phyloP scores from a whole-genome alignment of 2,329 filamentous ascomycete genomes.

The Emericellopsis atlantica region DNA sequence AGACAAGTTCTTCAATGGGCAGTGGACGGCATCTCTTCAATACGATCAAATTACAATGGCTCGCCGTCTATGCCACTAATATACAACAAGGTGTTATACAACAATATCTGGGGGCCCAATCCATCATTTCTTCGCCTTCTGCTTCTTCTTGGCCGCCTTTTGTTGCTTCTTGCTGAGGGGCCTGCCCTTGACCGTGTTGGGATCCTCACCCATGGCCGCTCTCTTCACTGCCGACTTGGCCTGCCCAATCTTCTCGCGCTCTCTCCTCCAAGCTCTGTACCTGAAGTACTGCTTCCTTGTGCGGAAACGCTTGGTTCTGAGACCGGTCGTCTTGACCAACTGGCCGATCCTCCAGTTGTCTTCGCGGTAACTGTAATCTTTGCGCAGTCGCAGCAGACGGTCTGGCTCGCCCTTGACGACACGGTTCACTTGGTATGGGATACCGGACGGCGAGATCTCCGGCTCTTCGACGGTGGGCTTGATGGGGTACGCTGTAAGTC shows the following conservation, averaged over 20 bases:
- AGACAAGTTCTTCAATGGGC: too few species aligned
- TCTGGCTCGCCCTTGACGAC: constrained; percentile 26
- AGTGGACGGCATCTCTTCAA: too few species aligned
- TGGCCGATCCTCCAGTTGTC: constrained; percentile 47
- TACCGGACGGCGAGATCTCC: constrained; percentile 34
- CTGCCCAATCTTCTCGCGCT: constrained; percentile 27
- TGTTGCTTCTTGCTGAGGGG: constrained; percentile 19
- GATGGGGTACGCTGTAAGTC: constrained; percentile 49
- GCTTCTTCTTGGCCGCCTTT: constrained; percentile 20
- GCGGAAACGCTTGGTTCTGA: constrained; percentile 34
- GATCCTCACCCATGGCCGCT: constrained; percentile 16
- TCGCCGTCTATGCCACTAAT: too few species aligned
- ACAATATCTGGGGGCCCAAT: background rate
- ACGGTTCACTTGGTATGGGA: constrained; percentile 32
- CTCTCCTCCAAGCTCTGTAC: constrained; percentile 26
- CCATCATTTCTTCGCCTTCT: constrained; percentile 14
- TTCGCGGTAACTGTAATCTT: constrained; percentile 47
- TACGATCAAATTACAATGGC: too few species aligned
- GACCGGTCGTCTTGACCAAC: constrained; percentile 36
- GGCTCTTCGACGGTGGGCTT: constrained; percentile 21
- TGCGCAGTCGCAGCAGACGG: constrained; percentile 34
- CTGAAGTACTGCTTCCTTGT: constrained; percentile 37
- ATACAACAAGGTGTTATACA: background rate
- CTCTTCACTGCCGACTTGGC: constrained; percentile 21
- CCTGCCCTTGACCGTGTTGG: constrained; percentile 14